Conservation (phyloP, 306 rosid species). For the Lathyrus sativus region DNA sequence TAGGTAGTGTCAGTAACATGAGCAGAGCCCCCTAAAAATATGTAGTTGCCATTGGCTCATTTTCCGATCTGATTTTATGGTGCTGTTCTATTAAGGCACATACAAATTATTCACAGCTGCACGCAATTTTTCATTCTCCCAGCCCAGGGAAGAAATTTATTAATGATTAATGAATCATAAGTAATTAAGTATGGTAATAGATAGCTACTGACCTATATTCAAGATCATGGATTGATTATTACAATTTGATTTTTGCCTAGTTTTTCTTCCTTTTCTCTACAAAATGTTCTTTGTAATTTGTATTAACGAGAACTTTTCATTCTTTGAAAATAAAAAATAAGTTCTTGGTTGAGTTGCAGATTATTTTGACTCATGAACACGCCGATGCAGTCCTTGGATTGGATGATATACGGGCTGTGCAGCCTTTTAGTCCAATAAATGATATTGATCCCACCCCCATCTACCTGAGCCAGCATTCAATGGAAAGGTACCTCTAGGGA, state of each 20-base stretch:
- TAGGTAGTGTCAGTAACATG: not conserved
- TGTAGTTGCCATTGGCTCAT: not conserved
- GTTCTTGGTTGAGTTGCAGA: conserved; percentile 56
- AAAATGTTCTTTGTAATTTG: conserved; percentile 22
- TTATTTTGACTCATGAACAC: conserved; percentile 96
- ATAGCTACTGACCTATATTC: conserved; percentile 3
- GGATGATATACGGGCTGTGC: conserved; percentile 93
- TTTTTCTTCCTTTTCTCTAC: conserved; percentile 24
- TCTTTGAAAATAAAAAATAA: conserved; percentile 24
- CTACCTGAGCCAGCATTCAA: conserved; percentile 74
- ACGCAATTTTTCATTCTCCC: conserved; percentile 13
- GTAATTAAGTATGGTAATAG: conserved; percentile 19
- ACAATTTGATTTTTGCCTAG: conserved; percentile 8
- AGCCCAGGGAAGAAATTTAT: not conserved
- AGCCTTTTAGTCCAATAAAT: conserved; percentile 80
- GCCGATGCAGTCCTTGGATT: conserved; percentile 99
- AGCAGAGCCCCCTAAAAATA: conserved; percentile 4
- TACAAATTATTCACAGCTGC: not conserved
- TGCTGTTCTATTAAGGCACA: conserved; percentile 5
- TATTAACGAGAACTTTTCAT: conserved; percentile 9
- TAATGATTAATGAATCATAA: conserved; percentile 13
- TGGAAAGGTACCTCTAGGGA: conserved; percentile 71
- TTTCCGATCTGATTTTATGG: conserved; percentile 19
- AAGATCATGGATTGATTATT: conserved; percentile 15
- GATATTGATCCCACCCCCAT: conserved; percentile 87